phyloP scores from a whole-genome alignment of 768 basidiomycete genomes.

The Rhizopogon vinicolor region DNA sequence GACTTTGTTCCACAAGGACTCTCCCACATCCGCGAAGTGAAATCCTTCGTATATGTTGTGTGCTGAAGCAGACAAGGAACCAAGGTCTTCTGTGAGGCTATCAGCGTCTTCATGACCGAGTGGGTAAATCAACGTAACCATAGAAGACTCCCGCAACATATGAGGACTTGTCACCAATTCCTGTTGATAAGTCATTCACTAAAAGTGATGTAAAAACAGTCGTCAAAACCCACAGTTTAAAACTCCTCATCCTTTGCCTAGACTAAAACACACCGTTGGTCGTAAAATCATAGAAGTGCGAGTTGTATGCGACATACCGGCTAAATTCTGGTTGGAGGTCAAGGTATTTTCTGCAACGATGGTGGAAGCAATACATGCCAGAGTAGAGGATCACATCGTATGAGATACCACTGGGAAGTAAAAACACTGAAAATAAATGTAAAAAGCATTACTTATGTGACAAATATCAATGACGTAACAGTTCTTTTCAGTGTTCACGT shows the following conservation, averaged over 20 bases:
- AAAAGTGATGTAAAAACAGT: not conserved
- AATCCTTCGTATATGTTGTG: not conserved
- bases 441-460: too few relatives aligned
- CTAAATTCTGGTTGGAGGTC: too few relatives aligned
- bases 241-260: not conserved
- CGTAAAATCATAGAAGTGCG: not conserved
- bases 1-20: not conserved
- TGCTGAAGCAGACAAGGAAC: not conserved
- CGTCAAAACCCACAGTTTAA: not conserved
- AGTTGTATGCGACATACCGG: not conserved
- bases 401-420: too few relatives aligned
- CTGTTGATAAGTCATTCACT: not conserved
- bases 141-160: not conserved
- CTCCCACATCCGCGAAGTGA: not conserved
- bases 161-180: not conserved
- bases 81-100: not conserved
- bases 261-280: too few relatives aligned
- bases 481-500: too few relatives aligned
- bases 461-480: too few relatives aligned
- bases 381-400: not conserved
- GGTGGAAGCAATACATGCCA: not conserved
- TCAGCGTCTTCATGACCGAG: not conserved
- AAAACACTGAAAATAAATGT: too few relatives aligned
- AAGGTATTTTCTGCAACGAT: not conserved
- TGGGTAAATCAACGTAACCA: not conserved